Percentiles rank a stretch among this genome's conserved stretches.
phyloP scores from a whole-genome alignment of 345 rosid genomes.

The Euphorbia tirucalli region DNA sequence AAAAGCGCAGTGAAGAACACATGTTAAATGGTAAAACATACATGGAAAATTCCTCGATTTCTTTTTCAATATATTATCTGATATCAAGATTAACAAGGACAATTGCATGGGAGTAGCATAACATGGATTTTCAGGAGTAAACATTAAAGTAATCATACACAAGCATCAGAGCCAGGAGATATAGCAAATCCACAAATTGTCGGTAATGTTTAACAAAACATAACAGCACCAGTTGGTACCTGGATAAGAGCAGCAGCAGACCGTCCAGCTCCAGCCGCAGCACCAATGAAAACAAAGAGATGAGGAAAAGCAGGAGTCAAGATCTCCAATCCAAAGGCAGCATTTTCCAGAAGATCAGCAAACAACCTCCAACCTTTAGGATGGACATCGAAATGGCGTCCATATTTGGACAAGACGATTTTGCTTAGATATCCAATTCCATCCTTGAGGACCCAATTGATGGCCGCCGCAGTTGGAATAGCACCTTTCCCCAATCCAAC shows the following conservation, averaged over 20 bases:
- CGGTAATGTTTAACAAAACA: slow-evolving; percentile 2
- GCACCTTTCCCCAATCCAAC: slow-evolving; percentile 97
- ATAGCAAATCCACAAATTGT: background rate
- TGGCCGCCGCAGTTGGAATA: slow-evolving; percentile 93
- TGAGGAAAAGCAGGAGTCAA: slow-evolving; percentile 88
- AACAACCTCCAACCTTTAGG: slow-evolving; percentile 96
- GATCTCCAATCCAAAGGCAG: slow-evolving; percentile 94
- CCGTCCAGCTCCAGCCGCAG: slow-evolving; percentile 88
- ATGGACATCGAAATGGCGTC: slow-evolving; percentile 93
- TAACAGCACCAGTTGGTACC: slow-evolving; percentile 28
- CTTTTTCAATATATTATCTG: background rate
- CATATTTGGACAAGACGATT: slow-evolving; percentile 80
- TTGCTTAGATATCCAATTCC: slow-evolving; percentile 95
- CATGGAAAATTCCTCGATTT: background rate
- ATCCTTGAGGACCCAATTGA: slow-evolving; percentile 97
- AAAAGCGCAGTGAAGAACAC: background rate
- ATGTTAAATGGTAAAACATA: background rate
- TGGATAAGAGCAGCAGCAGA: slow-evolving; percentile 95
- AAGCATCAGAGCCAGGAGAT: background rate
- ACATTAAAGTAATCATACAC: background rate
- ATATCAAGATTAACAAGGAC: background rate
- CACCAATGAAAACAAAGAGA: slow-evolving; percentile 72
- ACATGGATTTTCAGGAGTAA: background rate
- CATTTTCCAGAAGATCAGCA: slow-evolving; percentile 93
- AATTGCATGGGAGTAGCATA: background rate